Base-by-base conservation (phyloP, 768 basidiomycete species). In the Mycena maculata region DNA sequence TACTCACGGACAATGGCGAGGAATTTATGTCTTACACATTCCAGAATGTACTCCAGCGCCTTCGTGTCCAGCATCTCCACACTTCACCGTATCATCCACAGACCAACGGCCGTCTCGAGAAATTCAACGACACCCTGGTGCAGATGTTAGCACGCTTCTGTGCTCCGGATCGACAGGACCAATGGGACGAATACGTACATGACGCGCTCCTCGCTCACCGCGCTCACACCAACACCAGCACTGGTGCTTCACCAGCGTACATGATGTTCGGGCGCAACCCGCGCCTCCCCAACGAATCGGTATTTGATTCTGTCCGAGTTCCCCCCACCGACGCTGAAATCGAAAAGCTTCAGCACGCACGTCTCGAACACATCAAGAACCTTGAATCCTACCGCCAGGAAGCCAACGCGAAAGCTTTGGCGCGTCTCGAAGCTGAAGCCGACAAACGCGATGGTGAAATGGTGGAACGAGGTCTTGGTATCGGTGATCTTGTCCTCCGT, bases 1-100 rank as follows among this genome's bases (percentile, higher is more conserved):
- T n/a, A n/a, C 48, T 74, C 10, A 70, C 73, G 11, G 71, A 74
- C 63, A 72, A 72, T 42, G 69, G 73, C 38, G 68, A 72, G 38
- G 73, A 70, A 44, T 72, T 74, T 66, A 67, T 71, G 48, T 65
- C 71, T 8, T 72, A 74, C 64, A 22, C 56, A 15, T 54, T 47
- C 36, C 67, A 68, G 31, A 68, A 68, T 22, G 16, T 68, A 4
- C 47, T 63, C 12, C 39, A 63, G 39, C 56, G 68, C 7, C 56
- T 72, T 12, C 22, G 53, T 4, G 64, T 74, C 42, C 22, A 65
- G 22, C 73, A 74, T 39, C 49, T 73, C 12, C 71, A 68, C 55
- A 74, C 73, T 20, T 65, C 68, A 13, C 52, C 52, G 9, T 53
- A 53, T 38, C 52, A 53, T 15, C 52, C 52, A 16, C 52, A 53